phyloP scores from a whole-genome alignment of 345 rosid genomes.

The Citrus maxima region DNA sequence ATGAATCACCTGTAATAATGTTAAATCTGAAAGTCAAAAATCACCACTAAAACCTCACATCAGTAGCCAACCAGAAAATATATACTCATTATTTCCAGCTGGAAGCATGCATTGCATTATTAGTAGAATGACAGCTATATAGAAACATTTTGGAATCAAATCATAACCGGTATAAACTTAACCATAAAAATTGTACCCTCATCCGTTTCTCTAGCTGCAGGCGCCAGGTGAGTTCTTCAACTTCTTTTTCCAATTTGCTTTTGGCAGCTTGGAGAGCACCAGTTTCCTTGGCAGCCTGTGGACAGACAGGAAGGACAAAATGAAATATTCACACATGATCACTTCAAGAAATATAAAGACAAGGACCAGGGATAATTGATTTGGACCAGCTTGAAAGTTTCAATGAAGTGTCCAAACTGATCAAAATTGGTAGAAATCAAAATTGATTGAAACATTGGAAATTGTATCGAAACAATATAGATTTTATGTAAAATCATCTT shows the following conservation, averaged over 20 bases:
- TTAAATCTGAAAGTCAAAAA: neutral
- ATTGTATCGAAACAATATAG: neutral
- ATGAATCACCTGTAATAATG: neutral
- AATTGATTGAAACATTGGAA: neutral
- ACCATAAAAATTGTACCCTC: slow-evolving; percentile 46
- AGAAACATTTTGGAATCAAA: neutral
- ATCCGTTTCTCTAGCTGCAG: slow-evolving; percentile 80
- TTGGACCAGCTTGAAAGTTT: neutral
- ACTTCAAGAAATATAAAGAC: neutral
- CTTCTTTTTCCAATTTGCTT: slow-evolving; percentile 83
- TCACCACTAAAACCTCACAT: neutral
- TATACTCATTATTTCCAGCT: neutral
- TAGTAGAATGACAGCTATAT: neutral
- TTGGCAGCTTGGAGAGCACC: slow-evolving; percentile 98
- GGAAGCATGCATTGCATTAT: neutral
- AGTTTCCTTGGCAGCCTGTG: slow-evolving; percentile 93
- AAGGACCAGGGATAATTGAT: neutral
- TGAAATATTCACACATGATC: neutral
- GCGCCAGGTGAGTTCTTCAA: slow-evolving; percentile 85
- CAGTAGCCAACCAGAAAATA: neutral
- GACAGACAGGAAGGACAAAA: slow-evolving; percentile 15
- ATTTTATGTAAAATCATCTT: neutral
- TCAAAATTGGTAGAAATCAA: neutral
- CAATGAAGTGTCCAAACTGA: neutral
- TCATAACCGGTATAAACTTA: neutral